phyloP scores from a whole-genome alignment of 768 basidiomycete species.

The Boletus huronensis region DNA sequence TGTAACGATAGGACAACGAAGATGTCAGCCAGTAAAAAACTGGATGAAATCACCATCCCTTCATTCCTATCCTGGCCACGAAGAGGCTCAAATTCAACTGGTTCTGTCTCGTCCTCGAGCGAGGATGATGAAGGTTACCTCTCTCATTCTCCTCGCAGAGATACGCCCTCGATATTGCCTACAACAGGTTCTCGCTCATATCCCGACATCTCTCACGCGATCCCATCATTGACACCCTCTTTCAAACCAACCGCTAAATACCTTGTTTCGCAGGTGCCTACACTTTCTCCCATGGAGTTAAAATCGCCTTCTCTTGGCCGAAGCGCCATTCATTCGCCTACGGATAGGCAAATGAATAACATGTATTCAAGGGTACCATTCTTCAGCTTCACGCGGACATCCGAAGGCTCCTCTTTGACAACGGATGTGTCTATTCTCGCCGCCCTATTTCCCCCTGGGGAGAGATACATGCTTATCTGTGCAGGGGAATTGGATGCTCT shows the following conservation, averaged over 20 bases:
- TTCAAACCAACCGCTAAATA: slow-evolving; percentile 40
- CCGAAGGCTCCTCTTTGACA: slow-evolving; percentile 73
- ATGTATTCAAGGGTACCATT: slow-evolving; percentile 50
- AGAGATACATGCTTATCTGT: slow-evolving; percentile 73
- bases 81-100: slow-evolving; percentile 22
- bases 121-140: slow-evolving; percentile 53
- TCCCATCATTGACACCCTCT: slow-evolving; percentile 29
- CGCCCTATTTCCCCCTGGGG: slow-evolving; percentile 63
- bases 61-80: slow-evolving; percentile 22
- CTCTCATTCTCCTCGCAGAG: slow-evolving; percentile 51
- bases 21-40: slow-evolving; percentile 6
- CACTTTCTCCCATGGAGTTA: slow-evolving; percentile 28
- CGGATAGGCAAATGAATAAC: slow-evolving; percentile 12
- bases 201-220: slow-evolving; percentile 37
- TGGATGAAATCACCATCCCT: slow-evolving; percentile 16
- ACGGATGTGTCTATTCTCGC: slow-evolving; percentile 67
- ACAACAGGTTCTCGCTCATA: slow-evolving; percentile 41
- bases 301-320: slow-evolving; percentile 7
- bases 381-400: slow-evolving; percentile 74
- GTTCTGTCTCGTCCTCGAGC: slow-evolving; percentile 26
- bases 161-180: slow-evolving; percentile 34
- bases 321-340: slow-evolving; percentile 9
- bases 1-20: slow-evolving; percentile 1
- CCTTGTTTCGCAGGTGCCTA: slow-evolving; percentile 31
- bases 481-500: slow-evolving; percentile 63